Percentiles rank a stretch among this genome's conserved stretches.
These are phyloP conservation scores for Parmales sp. DNA, from an alignment of 108 stramenopile species.

Conservation along the genomic window DNA sequence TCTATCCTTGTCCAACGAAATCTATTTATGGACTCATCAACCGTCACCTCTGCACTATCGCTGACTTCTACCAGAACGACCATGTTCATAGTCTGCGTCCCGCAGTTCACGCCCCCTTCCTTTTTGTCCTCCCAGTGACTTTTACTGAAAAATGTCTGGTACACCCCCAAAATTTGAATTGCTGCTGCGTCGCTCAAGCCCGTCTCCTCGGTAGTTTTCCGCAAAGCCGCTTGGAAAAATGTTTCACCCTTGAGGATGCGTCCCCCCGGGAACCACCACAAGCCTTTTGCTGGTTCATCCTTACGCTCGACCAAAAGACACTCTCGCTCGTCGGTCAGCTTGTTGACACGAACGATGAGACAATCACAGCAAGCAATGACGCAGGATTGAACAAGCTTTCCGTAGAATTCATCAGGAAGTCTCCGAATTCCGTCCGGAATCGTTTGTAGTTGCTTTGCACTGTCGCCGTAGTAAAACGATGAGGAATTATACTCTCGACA, in stretches of 20 bases:
- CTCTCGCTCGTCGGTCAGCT: constrained; percentile 22
- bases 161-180: constrained; percentile 50
- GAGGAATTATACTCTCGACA: no score
- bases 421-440: no score
- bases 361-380: constrained; percentile 52
- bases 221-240: constrained; percentile 49
- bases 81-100: constrained; percentile 58
- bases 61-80: constrained; percentile 52
- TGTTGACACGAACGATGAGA: constrained; percentile 38
- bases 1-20: constrained; percentile 48
- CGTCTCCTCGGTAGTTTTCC: constrained; percentile 53
- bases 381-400: constrained; percentile 35
- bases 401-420: constrained; percentile 50
- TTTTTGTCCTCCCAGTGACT: neutral
- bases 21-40: constrained; percentile 42
- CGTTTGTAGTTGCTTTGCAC: no score
- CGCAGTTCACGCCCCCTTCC: constrained; percentile 44
- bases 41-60: constrained; percentile 30
- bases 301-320: constrained; percentile 46
- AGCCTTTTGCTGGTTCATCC: constrained; percentile 52
- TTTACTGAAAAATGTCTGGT: constrained; percentile 41
- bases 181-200: constrained; percentile 37
- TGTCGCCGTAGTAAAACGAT: no score
- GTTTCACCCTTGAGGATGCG: constrained; percentile 60
- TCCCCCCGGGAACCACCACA: constrained; percentile 67